Conservation (phyloP, 192 early-diverging fungal genomes). For the Coemansia sp. region DNA sequence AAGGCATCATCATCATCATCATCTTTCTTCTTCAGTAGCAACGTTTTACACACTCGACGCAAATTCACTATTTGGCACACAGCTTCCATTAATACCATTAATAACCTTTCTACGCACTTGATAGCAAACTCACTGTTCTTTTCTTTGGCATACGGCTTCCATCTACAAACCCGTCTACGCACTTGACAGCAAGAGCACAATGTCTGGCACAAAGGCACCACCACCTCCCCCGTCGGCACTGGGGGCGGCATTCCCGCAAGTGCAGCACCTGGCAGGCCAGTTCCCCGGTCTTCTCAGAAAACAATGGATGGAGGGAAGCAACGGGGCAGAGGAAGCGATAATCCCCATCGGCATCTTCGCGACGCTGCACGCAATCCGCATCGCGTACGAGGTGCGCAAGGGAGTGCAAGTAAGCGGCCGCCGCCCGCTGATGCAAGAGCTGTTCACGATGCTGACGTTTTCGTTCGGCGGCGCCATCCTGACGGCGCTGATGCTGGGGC, state of each 20-base stretch:
- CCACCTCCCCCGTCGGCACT: neutral
- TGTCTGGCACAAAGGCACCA: neutral
- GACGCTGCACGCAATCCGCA: conserved; percentile 55
- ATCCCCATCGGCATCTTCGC: conserved; percentile 54
- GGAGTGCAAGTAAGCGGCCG: conserved; percentile 34
- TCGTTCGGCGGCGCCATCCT: conserved; percentile 57
- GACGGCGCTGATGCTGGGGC: conserved; percentile 50
- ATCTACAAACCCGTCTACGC: too few relatives aligned
- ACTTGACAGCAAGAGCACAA: neutral
- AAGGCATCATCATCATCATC: too few relatives aligned
- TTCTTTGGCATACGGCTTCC: neutral
- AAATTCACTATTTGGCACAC: too few relatives aligned
- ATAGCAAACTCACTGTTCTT: neutral
- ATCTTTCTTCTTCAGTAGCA: too few relatives aligned
- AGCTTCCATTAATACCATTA: too few relatives aligned
- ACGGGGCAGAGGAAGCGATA: conserved; percentile 18
- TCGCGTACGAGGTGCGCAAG: conserved; percentile 59
- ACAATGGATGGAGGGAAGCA: conserved; percentile 27
- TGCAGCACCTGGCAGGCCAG: conserved; percentile 37
- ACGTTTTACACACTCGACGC: too few relatives aligned
- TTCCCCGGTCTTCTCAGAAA: conserved; percentile 32
- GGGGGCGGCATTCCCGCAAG: conserved; percentile 5
- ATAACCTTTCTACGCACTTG: too few relatives aligned
- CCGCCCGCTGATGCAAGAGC: conserved; percentile 43
- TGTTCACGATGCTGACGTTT: conserved; percentile 55